Evolutionary conservation across 768 basidiomycete genomes (phyloP).

Genomic region (Agrocybe chaxingu): DNA sequence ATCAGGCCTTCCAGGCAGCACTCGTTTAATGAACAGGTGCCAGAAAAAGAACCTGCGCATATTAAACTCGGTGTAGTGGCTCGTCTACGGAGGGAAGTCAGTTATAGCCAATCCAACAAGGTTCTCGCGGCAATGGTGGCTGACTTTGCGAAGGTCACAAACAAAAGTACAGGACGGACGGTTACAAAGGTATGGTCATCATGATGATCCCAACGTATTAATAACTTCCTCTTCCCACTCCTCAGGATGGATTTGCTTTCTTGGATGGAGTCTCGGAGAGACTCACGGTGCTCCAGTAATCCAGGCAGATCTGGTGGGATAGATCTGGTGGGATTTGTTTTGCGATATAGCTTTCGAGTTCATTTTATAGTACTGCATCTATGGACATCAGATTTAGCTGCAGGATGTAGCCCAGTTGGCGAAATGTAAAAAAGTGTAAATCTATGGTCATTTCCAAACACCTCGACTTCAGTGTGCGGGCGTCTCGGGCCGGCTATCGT

Average conservation of each 20-base stretch:
- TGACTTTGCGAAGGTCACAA: slow-evolving; percentile 69
- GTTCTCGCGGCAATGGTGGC: slow-evolving; percentile 62
- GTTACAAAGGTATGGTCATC: slow-evolving; percentile 56
- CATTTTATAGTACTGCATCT: neutral
- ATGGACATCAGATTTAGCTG: slow-evolving; percentile 6
- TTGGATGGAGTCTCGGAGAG: slow-evolving; percentile 57
- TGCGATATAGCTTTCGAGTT: neutral
- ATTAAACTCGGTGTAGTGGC: slow-evolving; percentile 61
- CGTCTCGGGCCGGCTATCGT: too few species aligned
- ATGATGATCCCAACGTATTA: neutral
- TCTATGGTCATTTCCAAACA: neutral
- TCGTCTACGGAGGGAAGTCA: slow-evolving; percentile 53
- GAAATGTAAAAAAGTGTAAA: slow-evolving; percentile 6
- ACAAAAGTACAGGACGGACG: slow-evolving; percentile 64
- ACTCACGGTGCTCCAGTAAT: slow-evolving; percentile 40
- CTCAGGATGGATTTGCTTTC: slow-evolving; percentile 64
- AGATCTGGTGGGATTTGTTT: neutral
- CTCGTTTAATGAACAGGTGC: slow-evolving; percentile 35
- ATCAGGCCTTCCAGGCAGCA: slow-evolving; percentile 33
- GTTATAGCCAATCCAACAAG: slow-evolving; percentile 45
- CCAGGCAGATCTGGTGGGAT: neutral
- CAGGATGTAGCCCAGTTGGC: neutral
- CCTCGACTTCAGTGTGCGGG: too few species aligned
- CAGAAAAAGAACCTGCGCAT: slow-evolving; percentile 43
- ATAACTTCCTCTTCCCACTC: neutral